These are phyloP conservation scores for Juncus effusus DNA, from an alignment of 176 grass and related monocot genomes.

Conservation along the genomic window DNA sequence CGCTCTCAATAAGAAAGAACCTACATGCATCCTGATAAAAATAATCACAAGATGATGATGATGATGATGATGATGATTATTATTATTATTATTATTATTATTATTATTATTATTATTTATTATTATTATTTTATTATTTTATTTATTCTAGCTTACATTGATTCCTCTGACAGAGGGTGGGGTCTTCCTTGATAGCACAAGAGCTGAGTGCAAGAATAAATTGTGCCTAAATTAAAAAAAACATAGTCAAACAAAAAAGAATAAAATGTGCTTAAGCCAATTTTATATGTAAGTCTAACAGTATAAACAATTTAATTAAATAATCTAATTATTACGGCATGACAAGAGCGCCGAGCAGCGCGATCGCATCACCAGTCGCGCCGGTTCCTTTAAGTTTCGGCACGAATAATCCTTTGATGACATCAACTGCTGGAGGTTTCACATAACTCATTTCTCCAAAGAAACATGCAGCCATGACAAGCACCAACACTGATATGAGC, in stretches of 20 bases:
- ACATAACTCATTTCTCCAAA: conserved; percentile 73
- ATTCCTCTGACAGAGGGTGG: conserved; percentile 67
- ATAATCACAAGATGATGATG: conserved; percentile 9
- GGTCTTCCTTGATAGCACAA: conserved; percentile 82
- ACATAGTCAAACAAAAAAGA: not conserved
- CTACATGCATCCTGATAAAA: conserved; percentile 54
- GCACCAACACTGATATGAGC: conserved; percentile 48
- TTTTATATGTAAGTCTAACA: not conserved
- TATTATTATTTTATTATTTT: not conserved
- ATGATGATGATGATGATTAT: conserved; percentile 15
- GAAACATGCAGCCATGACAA: conserved; percentile 75
- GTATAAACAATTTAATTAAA: not conserved
- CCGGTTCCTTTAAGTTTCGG: conserved; percentile 52
- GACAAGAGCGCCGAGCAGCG: conserved; percentile 72
- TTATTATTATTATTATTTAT: not conserved
- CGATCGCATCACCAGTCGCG: conserved; percentile 69
- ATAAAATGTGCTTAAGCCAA: not conserved
- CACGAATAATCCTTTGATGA: conserved; percentile 68
- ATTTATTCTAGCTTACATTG: too few species aligned
- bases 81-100: too few species aligned
- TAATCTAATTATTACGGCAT: conserved; percentile 62
- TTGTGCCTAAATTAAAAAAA: conserved; percentile 57
- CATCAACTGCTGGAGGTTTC: conserved; percentile 63
- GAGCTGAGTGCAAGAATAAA: conserved; percentile 84
- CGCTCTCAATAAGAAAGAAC: conserved; percentile 81